Evolutionary conservation across 768 basidiomycete species (phyloP).

Genomic region (Tulasnella sp.): DNA sequence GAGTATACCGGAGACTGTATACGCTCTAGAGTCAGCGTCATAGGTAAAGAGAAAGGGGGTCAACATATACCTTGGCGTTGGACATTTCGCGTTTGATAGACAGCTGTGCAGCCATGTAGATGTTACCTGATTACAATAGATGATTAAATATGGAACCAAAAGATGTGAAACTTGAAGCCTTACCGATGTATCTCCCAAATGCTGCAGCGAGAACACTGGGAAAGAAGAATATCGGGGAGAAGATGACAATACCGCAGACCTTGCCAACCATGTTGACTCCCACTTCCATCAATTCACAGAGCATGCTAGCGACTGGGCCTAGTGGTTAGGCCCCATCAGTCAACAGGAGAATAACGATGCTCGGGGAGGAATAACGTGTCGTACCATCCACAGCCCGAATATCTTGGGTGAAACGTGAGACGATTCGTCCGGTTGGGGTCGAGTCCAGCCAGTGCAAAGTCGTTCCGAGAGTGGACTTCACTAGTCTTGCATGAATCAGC

Average conservation of each 20-base stretch:
- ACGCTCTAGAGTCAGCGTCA: too few relatives aligned
- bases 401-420: conserved; percentile 22
- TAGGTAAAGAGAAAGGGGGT: too few relatives aligned
- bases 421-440: conserved; percentile 22
- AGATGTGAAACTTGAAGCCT: too few relatives aligned
- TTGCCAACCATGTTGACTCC: conserved; percentile 19
- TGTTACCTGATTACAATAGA: conserved; percentile 23
- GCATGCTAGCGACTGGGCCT: background rate
- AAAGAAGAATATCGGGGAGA: conserved; percentile 19
- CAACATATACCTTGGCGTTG: conserved; percentile 23
- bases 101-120: conserved; percentile 32
- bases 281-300: conserved; percentile 9
- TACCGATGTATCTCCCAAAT: conserved; percentile 20
- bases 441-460: conserved; percentile 34
- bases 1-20: conserved; percentile 28
- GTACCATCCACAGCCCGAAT: conserved; percentile 17
- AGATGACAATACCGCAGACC: conserved; percentile 18
- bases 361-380: background rate
- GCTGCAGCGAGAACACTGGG: conserved; percentile 19
- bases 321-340: too few relatives aligned
- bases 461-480: conserved; percentile 46
- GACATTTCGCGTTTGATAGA: conserved; percentile 32
- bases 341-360: too few relatives aligned
- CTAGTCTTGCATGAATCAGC: conserved; percentile 41
- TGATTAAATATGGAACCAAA: too few relatives aligned